Base-by-base conservation (phyloP, 2,329 filamentous ascomycete genomes). In the Alternaria ventricosa region DNA sequence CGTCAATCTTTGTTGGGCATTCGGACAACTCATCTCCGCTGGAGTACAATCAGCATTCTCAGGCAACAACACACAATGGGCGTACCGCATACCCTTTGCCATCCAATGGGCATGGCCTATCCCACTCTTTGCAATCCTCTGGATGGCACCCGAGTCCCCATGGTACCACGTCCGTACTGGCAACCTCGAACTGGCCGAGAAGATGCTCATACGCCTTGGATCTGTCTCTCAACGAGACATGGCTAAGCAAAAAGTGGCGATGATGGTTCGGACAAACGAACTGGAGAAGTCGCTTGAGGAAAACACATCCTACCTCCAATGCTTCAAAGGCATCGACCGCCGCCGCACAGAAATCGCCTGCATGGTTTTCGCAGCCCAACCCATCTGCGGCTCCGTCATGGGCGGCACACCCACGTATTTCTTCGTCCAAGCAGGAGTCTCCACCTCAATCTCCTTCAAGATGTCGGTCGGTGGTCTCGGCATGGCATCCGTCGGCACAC, bases 241-340 rank as follows among this genome's bases (percentile, higher is more conserved):
- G 12, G 15, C 36, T 12, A 56, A 56, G 51, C 58, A 56, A 20
- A 90, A 92, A 79, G 84, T 96, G 57, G 63, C 69, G 11, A 94
- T 96, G 92, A 96, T 97, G 90, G 87, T 92, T 1, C 92, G 94
- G 73, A 97, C 93, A 0, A 93, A 91, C 2, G 89, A 90, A 0
- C 82, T 96, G 5, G 93, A 96, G 77, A 85, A 91, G 73, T 82
- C 86, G 76, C 89, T 92, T 15, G 63, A 55, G 46, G 82, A 83
- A 12, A 91, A 92, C 45, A 87, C 91, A 5, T 89, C 86, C 49
- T 96, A 95, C 78, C 80, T 86, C 68, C 92, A 96, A 76, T 96
- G 92, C 81, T 95, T 96, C 85, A 89, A 86, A 76, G 92, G 92
- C 11, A 86, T 87, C 18, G 88, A 60, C 30, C 51, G 53, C 18